These are phyloP conservation scores for Ganoderma boninense DNA, from an alignment of 1,284 basidiomycete species.

Conservation along the genomic window DNA sequence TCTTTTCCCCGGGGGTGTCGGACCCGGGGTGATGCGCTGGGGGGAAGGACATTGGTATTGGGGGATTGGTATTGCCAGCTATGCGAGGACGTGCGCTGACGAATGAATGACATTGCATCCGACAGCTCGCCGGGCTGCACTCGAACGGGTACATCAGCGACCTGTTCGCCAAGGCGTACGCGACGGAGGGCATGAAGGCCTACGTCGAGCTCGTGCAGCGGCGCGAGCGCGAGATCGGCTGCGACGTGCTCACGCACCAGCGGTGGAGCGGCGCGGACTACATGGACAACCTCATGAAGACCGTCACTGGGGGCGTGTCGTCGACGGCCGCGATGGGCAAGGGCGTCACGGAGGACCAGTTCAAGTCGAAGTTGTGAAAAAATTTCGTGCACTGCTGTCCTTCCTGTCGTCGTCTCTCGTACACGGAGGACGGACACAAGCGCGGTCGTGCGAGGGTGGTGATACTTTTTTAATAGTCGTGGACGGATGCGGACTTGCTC, in stretches of 20 bases:
- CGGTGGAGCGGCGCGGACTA: constrained; percentile 97
- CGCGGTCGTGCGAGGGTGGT: no score
- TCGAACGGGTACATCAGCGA: constrained; percentile 98
- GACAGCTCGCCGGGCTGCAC: constrained; percentile 93
- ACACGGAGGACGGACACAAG: no score
- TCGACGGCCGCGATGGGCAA: constrained; percentile 96
- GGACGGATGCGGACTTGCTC: constrained; percentile 1
- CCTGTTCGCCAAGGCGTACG: constrained; percentile 87
- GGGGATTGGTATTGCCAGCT: no score
- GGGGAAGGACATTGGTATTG: background rate
- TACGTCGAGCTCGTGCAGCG: constrained; percentile 89
- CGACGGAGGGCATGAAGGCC: constrained; percentile 92
- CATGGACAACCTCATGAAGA: constrained; percentile 92
- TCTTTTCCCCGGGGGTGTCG: background rate
- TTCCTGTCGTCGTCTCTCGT: no score
- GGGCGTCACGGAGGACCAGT: constrained; percentile 93
- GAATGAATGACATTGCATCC: background rate
- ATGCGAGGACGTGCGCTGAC: constrained; percentile 8
- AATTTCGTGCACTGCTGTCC: no score
- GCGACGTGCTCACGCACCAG: constrained; percentile 93
- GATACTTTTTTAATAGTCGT: background rate
- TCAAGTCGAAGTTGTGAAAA: constrained; percentile 63
- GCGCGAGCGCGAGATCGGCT: constrained; percentile 88
- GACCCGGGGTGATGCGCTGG: background rate
- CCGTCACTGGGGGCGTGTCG: constrained; percentile 94